Base-by-base conservation (phyloP, 441 rosid genomes). In the Populus trichocarpa region DNA sequence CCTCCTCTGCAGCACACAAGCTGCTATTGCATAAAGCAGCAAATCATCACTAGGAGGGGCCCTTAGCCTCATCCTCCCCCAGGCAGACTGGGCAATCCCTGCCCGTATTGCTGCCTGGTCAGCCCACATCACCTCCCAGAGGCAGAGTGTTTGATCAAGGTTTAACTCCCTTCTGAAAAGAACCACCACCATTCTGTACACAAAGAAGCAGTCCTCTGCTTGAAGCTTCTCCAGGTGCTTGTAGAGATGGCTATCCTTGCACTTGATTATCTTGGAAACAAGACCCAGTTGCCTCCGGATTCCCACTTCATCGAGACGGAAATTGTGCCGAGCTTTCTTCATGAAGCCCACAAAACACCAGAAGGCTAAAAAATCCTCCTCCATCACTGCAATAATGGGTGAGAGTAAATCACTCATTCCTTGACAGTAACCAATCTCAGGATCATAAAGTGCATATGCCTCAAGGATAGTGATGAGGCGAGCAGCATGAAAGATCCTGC, bases 111-210 rank as follows among this genome's bases (percentile, higher is more conserved):
- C 98, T 0, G 95, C 96, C 82, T 94, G 98, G 74, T 94, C 98
- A 3, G 98, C 97, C 98, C 98, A 94, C 88, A 92, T 88, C 46
- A 92, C 98, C 83, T 94, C 97, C 98, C 98, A 92, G 5, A 94
- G 93, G 78, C 96, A 89, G 38, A 88, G 84, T 1, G 98, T 94
- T 83, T 94, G 95, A 83, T 91, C 96, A 12, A 91, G 88, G 30
- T 82, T 86, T 32, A 94, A 83, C 75, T 92, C 98, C 87, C 98
- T 85, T 82, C 97, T 84, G 82, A 91, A 94, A 33, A 92, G 83
- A 67, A 92, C 98, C 80, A 94, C 98, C 80, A 94, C 97, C 98
- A 94, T 94, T 74, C 97, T 87, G 82, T 94, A 94, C 30, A 94
- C 97, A 72, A 94, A 94, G 86, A 92, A 92, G 75, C 98, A 94